These are phyloP conservation scores for Diaporthe ampelina DNA, from an alignment of 2,329 filamentous ascomycete species.

Conservation along the genomic window DNA sequence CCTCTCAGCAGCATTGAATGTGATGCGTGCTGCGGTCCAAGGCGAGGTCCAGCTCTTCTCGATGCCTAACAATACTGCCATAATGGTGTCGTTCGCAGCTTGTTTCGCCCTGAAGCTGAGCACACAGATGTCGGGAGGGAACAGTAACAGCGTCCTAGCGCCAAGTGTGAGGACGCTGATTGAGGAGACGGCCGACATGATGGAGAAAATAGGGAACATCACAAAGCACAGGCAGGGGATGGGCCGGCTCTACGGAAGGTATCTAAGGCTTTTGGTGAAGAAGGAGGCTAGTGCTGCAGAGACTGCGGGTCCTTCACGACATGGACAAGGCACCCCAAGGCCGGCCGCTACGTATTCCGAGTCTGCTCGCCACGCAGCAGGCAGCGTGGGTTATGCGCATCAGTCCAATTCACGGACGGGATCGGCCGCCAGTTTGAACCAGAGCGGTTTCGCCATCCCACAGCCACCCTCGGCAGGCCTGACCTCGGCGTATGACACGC, in stretches of 20 bases:
- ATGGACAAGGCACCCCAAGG: constrained; percentile 37
- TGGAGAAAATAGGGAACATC: constrained; percentile 77
- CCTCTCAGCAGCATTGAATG: constrained; percentile 80
- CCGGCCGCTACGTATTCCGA: background rate
- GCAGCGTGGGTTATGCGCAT: constrained; percentile 7
- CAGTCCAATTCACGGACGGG: constrained; percentile 1
- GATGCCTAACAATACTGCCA: constrained; percentile 84
- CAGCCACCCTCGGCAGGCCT: constrained; percentile 40
- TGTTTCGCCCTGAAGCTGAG: constrained; percentile 77
- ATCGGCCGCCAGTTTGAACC: constrained; percentile 20
- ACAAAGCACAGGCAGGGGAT: constrained; percentile 77
- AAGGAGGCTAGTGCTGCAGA: constrained; percentile 50
- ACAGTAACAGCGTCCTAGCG: constrained; percentile 55
- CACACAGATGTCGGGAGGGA: constrained; percentile 67
- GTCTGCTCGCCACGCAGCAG: constrained; percentile 29
- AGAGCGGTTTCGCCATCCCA: constrained; percentile 40
- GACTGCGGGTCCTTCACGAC: constrained; percentile 33
- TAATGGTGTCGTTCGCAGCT: constrained; percentile 83
- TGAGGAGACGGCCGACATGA: constrained; percentile 76
- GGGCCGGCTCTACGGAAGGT: constrained; percentile 65
- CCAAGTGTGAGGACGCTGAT: constrained; percentile 75
- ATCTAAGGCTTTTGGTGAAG: constrained; percentile 59
- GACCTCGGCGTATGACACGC: constrained; percentile 45
- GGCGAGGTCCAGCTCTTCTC: constrained; percentile 78
- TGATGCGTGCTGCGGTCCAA: constrained; percentile 80